phyloP scores from a whole-genome alignment of 345 rosid species.

The Mercurialis annua region DNA sequence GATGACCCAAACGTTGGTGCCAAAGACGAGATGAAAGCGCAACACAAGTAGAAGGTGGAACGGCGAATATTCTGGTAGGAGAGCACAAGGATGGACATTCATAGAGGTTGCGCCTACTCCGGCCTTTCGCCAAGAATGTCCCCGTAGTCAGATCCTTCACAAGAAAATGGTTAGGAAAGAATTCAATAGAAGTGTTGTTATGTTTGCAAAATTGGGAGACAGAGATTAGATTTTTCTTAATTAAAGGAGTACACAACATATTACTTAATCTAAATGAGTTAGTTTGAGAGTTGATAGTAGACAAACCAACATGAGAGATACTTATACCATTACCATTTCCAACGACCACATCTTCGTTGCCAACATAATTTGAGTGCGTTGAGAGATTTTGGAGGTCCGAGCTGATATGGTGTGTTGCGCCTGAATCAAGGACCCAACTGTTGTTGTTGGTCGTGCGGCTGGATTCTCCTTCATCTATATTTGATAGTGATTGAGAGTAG shows the following conservation, averaged over 20 bases:
- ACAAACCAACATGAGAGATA: slow-evolving; percentile 1
- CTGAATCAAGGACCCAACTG: background rate
- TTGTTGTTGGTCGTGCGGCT: no score
- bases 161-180: no score
- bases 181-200: no score
- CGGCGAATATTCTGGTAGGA: no score
- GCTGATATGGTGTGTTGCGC: background rate
- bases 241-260: background rate
- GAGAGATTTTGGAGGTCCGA: background rate
- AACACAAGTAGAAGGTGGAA: no score
- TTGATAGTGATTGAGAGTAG: background rate
- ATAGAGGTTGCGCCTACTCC: background rate
- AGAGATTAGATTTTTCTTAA: background rate
- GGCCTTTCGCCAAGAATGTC: background rate
- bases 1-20: no score
- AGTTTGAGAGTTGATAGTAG: no score
- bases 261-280: background rate
- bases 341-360: background rate
- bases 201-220: background rate
- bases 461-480: background rate
- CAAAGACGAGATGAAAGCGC: no score
- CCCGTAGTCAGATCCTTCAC: background rate
- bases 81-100: background rate
- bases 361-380: no score
- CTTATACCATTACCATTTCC: background rate